Evolutionary conservation across 2,329 filamentous ascomycete genomes (phyloP).

Genomic region (Colletotrichum melonis): DNA sequence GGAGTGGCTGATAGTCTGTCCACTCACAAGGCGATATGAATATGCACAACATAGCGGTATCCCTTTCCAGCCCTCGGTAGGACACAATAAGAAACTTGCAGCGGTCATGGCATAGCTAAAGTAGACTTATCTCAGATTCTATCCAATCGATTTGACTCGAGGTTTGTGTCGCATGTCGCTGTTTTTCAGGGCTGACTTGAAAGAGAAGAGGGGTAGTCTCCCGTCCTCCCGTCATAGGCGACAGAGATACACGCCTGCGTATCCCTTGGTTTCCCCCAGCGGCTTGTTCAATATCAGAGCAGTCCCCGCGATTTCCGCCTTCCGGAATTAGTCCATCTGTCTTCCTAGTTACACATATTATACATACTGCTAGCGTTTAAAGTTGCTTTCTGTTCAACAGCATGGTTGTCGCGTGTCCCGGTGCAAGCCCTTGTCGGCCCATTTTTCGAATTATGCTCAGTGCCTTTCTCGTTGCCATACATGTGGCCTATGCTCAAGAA

Average conservation of each 20-base stretch:
- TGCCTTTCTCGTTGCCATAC: not conserved
- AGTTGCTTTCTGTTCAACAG: not conserved
- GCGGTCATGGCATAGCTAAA: not conserved
- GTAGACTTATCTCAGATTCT: not conserved
- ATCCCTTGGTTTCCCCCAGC: not conserved
- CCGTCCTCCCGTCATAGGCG: too few relatives aligned
- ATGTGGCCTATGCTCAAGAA: not conserved
- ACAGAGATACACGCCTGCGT: not conserved
- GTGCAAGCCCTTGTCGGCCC: not conserved
- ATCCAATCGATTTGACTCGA: not conserved
- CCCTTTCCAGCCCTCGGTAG: not conserved
- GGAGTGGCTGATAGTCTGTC: not conserved
- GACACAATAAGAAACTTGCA: not conserved
- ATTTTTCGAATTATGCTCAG: not conserved
- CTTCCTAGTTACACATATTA: too few relatives aligned
- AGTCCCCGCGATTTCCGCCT: not conserved
- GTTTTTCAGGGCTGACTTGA: not conserved
- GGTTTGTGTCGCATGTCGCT: not conserved
- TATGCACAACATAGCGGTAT: slow-evolving; percentile 11
- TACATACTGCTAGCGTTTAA: not conserved
- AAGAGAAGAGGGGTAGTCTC: not conserved
- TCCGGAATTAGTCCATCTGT: not conserved
- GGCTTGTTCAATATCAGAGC: not conserved
- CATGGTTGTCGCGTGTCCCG: not conserved
- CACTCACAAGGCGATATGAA: not conserved